Evolutionary conservation across 352 stramenopile genomes (phyloP), one percentile per base, ranked within the genome.

Genomic region (Pythium volutum): DNA sequence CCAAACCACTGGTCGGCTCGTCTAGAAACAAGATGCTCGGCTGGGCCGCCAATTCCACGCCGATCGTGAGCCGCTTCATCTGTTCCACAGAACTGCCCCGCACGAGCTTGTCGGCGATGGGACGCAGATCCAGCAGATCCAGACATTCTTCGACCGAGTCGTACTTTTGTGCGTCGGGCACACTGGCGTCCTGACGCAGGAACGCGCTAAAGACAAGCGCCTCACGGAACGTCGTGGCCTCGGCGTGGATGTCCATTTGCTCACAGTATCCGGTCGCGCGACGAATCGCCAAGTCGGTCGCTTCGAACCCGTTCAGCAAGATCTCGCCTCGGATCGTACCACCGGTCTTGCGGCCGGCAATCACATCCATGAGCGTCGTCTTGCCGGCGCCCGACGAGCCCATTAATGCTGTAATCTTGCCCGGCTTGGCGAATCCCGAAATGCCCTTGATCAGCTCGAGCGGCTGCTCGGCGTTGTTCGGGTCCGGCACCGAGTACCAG

Each of bases 361-460:
- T 95, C 9, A 98, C 93, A 69, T 99, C 94, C 72, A 98, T 94
- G 1, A 98, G 67, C 7, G 95, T 98, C 16, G 93, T 98, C 66
- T 98, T 98, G 20, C 93, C 91, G 23, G 88, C 84, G 29, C 86
- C 85, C 26, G 74, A 82, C 0, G 77, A 84, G 11, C 84, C 84
- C 78, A 92, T 91, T 20, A 93, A 59, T 0, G 81, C 81, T 2
- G 77, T 85, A 7, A 91, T 73, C 3, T 64, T 70, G 1, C 77
- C 75, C 0, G 83, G 83, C 5, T 61, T 25, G 7, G 76, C 73
- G 25, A 69, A 79, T 5, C 80, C 83, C 8, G 27, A 71, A 56
- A 93, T 72, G 0, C 70, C 61, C 27, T 75, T 71, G 15, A 93
- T 74, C n/a, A 93, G 48, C 10, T 81, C 66, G n/a, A 79, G 73